phyloP scores from a whole-genome alignment of 306 rosid genomes.

The Cotoneaster glaucophyllus region DNA sequence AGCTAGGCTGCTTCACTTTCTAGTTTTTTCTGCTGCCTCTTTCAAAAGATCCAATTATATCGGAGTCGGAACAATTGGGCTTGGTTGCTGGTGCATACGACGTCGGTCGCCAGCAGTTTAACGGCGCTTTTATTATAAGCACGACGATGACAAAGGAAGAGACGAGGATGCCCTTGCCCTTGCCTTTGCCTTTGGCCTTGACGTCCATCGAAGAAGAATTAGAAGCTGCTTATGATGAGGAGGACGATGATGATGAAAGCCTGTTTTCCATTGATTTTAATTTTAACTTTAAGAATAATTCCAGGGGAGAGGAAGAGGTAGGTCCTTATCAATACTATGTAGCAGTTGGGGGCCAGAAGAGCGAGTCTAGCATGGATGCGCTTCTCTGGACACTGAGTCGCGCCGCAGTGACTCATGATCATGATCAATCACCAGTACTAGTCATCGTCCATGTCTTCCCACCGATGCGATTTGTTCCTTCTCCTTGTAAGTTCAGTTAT shows the following conservation, averaged over 20 bases:
- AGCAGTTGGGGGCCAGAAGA: slow-evolving; percentile 32
- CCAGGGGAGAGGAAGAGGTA: neutral
- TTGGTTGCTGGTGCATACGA: neutral
- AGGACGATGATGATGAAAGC: slow-evolving; percentile 20
- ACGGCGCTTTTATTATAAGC: neutral
- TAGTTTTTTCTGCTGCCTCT: neutral
- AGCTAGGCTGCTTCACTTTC: neutral
- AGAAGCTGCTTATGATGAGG: neutral
- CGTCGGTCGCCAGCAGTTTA: neutral
- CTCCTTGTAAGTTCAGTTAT: slow-evolving; percentile 41
- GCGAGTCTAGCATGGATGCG: slow-evolving; percentile 55
- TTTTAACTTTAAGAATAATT: neutral
- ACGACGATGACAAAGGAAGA: neutral
- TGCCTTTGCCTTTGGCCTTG: neutral
- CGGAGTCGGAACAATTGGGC: neutral
- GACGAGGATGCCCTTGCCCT: neutral
- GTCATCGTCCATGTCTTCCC: slow-evolving; percentile 60
- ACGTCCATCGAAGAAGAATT: neutral
- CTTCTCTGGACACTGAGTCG: slow-evolving; percentile 54
- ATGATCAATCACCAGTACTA: slow-evolving; percentile 22
- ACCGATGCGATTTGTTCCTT: slow-evolving; percentile 34
- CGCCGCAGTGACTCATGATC: slow-evolving; percentile 18
- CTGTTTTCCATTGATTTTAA: slow-evolving; percentile 22
- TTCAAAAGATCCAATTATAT: neutral
- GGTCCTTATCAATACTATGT: slow-evolving; percentile 31